phyloP scores from a whole-genome alignment of 805 yeast genomes.

The Candida vartiovaarae region DNA sequence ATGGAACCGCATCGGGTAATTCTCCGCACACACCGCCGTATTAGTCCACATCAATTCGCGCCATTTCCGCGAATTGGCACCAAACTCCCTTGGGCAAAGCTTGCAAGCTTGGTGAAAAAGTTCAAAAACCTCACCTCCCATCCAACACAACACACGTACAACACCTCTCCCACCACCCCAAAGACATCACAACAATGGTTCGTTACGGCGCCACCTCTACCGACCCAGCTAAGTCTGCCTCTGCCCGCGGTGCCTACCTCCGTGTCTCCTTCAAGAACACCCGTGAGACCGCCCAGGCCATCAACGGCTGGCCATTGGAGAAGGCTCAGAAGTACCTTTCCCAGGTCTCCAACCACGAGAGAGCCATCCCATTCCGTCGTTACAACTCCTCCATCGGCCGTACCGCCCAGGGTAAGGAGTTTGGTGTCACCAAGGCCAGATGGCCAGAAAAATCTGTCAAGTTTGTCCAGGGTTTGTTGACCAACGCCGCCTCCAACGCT shows the following conservation, averaged over 20 bases:
- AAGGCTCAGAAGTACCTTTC: conserved; percentile 93
- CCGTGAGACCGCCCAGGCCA: conserved; percentile 98
- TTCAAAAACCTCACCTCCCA: conserved; percentile 2
- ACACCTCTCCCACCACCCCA: background rate
- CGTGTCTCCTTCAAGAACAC: conserved; percentile 99
- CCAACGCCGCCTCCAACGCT: conserved; percentile 98
- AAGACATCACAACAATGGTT: conserved; percentile 54
- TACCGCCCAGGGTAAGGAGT: conserved; percentile 99
- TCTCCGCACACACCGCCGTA: background rate
- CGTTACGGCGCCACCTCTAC: conserved; percentile 99
- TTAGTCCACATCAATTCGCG: background rate
- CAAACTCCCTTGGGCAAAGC: background rate
- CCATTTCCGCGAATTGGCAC: background rate
- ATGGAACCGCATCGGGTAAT: background rate
- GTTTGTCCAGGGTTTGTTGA: conserved; percentile 88
- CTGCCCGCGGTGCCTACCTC: conserved; percentile 98
- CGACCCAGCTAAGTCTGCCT: conserved; percentile 98
- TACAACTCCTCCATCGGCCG: conserved; percentile 95
- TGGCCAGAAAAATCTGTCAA: conserved; percentile 99
- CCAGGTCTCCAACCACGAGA: conserved; percentile 95
- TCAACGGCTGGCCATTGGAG: conserved; percentile 95
- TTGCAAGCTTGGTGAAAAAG: conserved; percentile 1
- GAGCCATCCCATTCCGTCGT: conserved; percentile 99
- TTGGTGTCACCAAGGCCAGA: conserved; percentile 99
- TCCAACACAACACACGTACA: background rate